Evolutionary conservation across 208 protist species (phyloP).

Genomic region (Leishmania tropica): DNA sequence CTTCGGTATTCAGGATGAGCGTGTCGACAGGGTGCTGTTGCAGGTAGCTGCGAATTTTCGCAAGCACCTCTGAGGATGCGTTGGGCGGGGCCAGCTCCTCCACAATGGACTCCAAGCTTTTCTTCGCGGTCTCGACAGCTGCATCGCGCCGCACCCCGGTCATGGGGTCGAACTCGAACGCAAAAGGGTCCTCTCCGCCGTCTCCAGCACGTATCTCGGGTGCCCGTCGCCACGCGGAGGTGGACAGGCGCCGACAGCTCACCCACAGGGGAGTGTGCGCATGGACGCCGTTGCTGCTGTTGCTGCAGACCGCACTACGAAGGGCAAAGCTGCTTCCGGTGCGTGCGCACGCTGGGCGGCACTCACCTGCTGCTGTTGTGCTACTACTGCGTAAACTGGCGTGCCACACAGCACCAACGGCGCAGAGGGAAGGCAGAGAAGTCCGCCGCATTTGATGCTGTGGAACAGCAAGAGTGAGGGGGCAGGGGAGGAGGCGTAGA

Average conservation of each 20-base stretch:
- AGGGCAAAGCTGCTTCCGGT: neutral
- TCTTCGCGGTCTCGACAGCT: slow-evolving; percentile 61
- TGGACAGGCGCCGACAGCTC: neutral
- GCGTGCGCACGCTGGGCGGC: neutral
- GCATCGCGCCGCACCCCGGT: slow-evolving; percentile 78
- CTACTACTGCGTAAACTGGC: neutral
- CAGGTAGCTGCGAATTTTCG: slow-evolving; percentile 68
- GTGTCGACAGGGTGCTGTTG: slow-evolving; percentile 78
- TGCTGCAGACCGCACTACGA: neutral
- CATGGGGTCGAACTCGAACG: slow-evolving; percentile 85
- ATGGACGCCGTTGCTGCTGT: neutral
- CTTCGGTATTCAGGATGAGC: slow-evolving; percentile 59
- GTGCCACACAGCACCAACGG: neutral
- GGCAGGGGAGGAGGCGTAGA: neutral
- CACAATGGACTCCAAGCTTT: slow-evolving; percentile 62
- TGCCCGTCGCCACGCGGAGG: neutral
- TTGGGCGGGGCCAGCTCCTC: slow-evolving; percentile 53
- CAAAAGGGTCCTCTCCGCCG: slow-evolving; percentile 15
- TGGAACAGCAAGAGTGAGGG: no score
- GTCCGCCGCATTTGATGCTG: neutral
- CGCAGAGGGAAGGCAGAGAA: neutral
- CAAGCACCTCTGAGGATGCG: slow-evolving; percentile 48
- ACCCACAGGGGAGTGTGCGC: neutral
- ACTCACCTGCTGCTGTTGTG: neutral
- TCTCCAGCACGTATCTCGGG: neutral